Percentiles rank a stretch among this genome's conserved stretches.
These are phyloP conservation scores for Gaertneriomyces semiglobifer DNA, from an alignment of 192 early-diverging fungal species.

Conservation along the genomic window DNA sequence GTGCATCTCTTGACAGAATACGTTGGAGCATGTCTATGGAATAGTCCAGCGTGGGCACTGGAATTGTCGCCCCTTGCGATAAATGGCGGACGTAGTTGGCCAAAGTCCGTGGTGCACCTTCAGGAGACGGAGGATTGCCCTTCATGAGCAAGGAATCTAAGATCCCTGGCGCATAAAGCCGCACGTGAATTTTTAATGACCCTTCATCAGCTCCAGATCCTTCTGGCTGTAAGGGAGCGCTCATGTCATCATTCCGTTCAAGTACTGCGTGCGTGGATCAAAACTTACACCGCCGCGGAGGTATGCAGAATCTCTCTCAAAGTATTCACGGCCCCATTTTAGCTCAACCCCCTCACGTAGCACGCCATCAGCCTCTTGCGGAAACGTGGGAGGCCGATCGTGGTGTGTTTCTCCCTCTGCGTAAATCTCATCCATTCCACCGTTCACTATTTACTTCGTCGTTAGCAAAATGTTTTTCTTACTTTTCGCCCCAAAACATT, in stretches of 20 bases:
- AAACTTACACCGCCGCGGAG: constrained; percentile 17
- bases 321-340: constrained; percentile 27
- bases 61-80: constrained; percentile 12
- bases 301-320: constrained; percentile 24
- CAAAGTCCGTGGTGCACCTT: no score
- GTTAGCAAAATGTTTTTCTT: not conserved
- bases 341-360: constrained; percentile 35
- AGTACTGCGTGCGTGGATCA: not conserved
- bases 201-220: not conserved
- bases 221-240: not conserved
- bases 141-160: no score
- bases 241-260: not conserved
- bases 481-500: no score
- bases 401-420: constrained; percentile 34
- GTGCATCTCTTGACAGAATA: constrained; percentile 31
- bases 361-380: constrained; percentile 36
- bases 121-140: no score
- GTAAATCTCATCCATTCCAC: constrained; percentile 49
- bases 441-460: constrained; percentile 37
- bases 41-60: constrained; percentile 35
- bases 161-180: no score
- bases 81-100: not conserved
- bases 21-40: constrained; percentile 44
- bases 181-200: not conserved
- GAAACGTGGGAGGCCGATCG: constrained; percentile 24